These are phyloP conservation scores for Coriolopsis trogii DNA, from an alignment of 1,284 basidiomycete species.

Conservation along the genomic window DNA sequence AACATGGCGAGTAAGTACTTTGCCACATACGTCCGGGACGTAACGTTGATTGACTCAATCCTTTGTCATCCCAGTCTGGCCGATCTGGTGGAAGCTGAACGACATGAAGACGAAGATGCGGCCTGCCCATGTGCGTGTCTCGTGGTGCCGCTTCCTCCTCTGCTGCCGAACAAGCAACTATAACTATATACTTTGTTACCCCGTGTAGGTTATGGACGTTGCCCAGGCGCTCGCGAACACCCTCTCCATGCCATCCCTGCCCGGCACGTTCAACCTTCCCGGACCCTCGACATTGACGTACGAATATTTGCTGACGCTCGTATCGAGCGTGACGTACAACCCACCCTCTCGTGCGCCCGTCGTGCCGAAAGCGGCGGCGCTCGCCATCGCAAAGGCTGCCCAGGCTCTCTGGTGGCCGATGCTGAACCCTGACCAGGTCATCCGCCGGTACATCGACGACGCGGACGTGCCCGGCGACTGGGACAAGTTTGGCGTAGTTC, in stretches of 20 bases:
- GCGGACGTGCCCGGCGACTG: conserved; percentile 63
- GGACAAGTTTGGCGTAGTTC: conserved; percentile 67
- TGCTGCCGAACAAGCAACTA: not conserved
- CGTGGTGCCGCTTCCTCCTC: not conserved
- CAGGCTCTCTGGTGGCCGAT: conserved; percentile 94
- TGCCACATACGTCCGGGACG: conserved; percentile 28
- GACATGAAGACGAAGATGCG: conserved; percentile 84
- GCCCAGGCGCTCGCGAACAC: conserved; percentile 90
- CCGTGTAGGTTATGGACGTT: conserved; percentile 82
- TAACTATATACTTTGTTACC: conserved; percentile 1
- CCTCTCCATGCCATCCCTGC: conserved; percentile 60
- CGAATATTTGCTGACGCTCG: conserved; percentile 84
- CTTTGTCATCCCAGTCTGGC: conserved; percentile 62
- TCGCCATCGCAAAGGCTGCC: conserved; percentile 63
- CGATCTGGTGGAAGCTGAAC: conserved; percentile 96
- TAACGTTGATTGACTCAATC: conserved; percentile 14
- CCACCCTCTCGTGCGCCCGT: conserved; percentile 70
- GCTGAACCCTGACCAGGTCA: conserved; percentile 90
- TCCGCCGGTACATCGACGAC: conserved; percentile 88
- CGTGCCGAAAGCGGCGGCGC: conserved; percentile 79
- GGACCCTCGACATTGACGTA: conserved; percentile 89
- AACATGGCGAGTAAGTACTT: conserved; percentile 82
- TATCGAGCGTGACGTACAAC: conserved; percentile 81
- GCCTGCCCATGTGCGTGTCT: conserved; percentile 82
- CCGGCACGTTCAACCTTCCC: conserved; percentile 81